Evolutionary conservation across 1,284 basidiomycete genomes (phyloP).

Genomic region (Amylostereum areolatum): DNA sequence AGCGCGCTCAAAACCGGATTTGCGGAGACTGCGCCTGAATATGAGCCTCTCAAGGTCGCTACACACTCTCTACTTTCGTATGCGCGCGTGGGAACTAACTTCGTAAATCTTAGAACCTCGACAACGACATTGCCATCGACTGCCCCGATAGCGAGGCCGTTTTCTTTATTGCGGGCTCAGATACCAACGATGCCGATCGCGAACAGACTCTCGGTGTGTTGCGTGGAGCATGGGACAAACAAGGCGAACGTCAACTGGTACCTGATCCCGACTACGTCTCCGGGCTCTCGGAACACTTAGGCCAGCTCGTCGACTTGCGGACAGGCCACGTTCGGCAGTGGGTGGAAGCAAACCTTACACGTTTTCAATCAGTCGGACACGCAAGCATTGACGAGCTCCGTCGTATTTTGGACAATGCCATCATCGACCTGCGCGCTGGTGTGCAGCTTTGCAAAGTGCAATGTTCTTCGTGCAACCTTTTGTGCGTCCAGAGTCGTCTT

Average conservation of each 20-base stretch:
- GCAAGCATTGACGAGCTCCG: conserved; percentile 41
- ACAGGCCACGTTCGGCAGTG: conserved; percentile 42
- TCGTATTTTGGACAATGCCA: conserved; percentile 33
- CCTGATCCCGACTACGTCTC: conserved; percentile 36
- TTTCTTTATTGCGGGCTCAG: conserved; percentile 29
- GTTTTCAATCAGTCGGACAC: conserved; percentile 35
- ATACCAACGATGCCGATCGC: conserved; percentile 13
- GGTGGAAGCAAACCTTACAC: conserved; percentile 40
- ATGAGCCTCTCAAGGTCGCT: conserved; percentile 43
- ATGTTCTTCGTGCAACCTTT: conserved; percentile 41
- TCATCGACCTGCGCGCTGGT: conserved; percentile 37
- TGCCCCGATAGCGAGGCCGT: conserved; percentile 25
- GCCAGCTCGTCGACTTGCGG: conserved; percentile 31
- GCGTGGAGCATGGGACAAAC: conserved; percentile 25
- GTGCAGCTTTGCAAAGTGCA: conserved; percentile 43
- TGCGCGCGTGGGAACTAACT: neutral
- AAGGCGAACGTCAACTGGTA: conserved; percentile 22
- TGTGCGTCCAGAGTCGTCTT: conserved; percentile 36
- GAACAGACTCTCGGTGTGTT: conserved; percentile 26
- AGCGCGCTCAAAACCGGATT: conserved; percentile 41
- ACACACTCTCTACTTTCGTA: too few relatives aligned
- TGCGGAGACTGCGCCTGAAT: conserved; percentile 37
- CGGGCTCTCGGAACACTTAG: conserved; percentile 31
- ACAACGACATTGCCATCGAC: conserved; percentile 35
- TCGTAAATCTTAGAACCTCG: conserved; percentile 35